Base-by-base conservation (phyloP, 1,284 basidiomycete species). In the Inonotus obliquus region DNA sequence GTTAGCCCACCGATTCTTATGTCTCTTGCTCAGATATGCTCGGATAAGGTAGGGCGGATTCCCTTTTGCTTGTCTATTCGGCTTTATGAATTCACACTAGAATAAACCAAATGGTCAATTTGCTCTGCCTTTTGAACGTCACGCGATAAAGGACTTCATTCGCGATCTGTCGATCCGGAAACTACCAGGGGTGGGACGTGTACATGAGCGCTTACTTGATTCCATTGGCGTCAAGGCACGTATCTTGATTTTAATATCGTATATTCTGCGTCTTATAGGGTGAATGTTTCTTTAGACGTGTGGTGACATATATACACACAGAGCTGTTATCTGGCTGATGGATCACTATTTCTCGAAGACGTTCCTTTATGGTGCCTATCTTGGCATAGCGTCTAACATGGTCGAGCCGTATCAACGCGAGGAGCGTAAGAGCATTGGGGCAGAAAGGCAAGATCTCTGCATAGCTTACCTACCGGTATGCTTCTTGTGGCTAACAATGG, bases 71-170 rank as follows among this genome's bases (percentile, higher is more conserved):
- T 39, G 17, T 23, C 35, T 27, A 14, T 3, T 32, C 21, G 2
- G n/a, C 14, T 17, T 27, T 17, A 38, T 27, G 41, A 49, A 29
- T n/a, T 5, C 6, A 1, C 41, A 56, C 51, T 65, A 91, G 86
- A 97, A 97, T 74, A 98, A 98, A 75, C 95, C 95, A 0, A 92
- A 97, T 70, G 95, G 94, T 1, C 92, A 96, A 72, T 97, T 85
- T 68, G 82, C 84, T 67, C 81, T 96, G 38, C 76, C 84, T 2
- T 92, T 89, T 69, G 80, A 89, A 51, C 72, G 80, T 1, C 72
- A 84, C 23, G 78, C 81, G 0, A 87, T 96, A 67, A 80, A 81
- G 47, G 75, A 75, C 0, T 98, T 97, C 74, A 91, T 91, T 83
- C 76, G 73, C 11, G 81, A 85, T 47, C 80, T 94, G 9, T 80